These are phyloP conservation scores for Tolypocladium sp. DNA, from an alignment of 2,329 filamentous ascomycete species.

Conservation along the genomic window DNA sequence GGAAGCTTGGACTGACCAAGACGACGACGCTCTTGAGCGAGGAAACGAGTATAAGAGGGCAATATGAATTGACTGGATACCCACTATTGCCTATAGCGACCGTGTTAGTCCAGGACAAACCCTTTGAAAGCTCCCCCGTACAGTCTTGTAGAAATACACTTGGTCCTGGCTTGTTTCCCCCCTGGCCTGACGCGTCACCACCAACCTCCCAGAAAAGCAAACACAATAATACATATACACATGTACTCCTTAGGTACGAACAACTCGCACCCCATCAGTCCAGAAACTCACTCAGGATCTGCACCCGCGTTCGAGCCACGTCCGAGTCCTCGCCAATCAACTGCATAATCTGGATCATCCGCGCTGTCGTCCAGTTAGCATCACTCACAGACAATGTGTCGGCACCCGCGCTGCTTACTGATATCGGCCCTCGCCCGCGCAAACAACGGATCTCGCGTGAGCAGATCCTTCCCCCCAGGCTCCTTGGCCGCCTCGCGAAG, in stretches of 20 bases:
- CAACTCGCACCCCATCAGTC: constrained; percentile 3
- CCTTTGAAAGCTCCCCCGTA: background rate
- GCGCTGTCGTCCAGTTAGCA: constrained; percentile 25
- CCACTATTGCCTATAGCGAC: background rate
- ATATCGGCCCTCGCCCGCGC: constrained; percentile 53
- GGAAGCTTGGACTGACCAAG: background rate
- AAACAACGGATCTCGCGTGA: constrained; percentile 47
- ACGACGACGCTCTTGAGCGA: background rate
- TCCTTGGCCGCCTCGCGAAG: constrained; percentile 42
- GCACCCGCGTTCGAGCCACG: constrained; percentile 49
- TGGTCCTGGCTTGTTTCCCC: background rate
- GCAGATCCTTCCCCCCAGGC: constrained; percentile 33
- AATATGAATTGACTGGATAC: background rate
- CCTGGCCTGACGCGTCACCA: background rate
- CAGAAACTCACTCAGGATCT: constrained; percentile 48
- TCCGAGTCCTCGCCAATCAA: constrained; percentile 49
- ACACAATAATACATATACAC: too few relatives aligned
- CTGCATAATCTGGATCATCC: constrained; percentile 57
- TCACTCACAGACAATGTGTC: background rate
- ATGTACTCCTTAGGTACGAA: background rate
- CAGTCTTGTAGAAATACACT: background rate
- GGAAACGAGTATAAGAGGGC: background rate
- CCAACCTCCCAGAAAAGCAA: background rate
- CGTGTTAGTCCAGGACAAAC: background rate
- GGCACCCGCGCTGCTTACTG: constrained; percentile 29